A percentile compares a stretch with the other conserved stretches of the same genome.
Evolutionary conservation across 1,139 yeast species (phyloP).

Genomic region (Kodamaea alishanica): DNA sequence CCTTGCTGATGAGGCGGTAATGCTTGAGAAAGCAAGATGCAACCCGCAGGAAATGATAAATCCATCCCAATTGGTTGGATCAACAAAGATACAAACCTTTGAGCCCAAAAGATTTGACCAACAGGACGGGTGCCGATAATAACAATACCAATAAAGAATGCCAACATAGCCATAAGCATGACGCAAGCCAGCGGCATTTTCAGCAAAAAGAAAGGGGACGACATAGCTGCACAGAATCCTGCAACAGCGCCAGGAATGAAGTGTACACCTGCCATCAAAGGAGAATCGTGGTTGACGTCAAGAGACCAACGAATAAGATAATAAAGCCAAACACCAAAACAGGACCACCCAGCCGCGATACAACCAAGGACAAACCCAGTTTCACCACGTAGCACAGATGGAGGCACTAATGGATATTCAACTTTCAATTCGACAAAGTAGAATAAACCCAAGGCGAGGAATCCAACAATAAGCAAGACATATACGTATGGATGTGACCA

Average conservation of each 20-base stretch:
- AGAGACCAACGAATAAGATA: slow-evolving; percentile 39
- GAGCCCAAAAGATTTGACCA: slow-evolving; percentile 51
- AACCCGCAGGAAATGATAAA: slow-evolving; percentile 61
- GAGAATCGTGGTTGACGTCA: slow-evolving; percentile 27
- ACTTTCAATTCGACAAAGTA: slow-evolving; percentile 32
- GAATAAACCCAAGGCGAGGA: slow-evolving; percentile 33
- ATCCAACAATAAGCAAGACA: slow-evolving; percentile 47
- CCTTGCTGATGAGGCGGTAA: slow-evolving; percentile 59
- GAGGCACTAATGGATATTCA: slow-evolving; percentile 46
- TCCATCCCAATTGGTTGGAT: slow-evolving; percentile 61
- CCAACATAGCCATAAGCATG: slow-evolving; percentile 43
- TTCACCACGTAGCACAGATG: slow-evolving; percentile 36
- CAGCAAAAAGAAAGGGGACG: slow-evolving; percentile 37
- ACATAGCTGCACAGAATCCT: slow-evolving; percentile 46
- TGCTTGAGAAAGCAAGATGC: slow-evolving; percentile 47
- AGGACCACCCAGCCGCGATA: slow-evolving; percentile 56
- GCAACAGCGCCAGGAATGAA: slow-evolving; percentile 36
- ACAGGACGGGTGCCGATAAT: slow-evolving; percentile 45
- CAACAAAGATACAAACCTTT: slow-evolving; percentile 45
- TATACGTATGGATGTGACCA: slow-evolving; percentile 52
- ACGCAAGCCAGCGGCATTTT: slow-evolving; percentile 39
- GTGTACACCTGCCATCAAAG: slow-evolving; percentile 38
- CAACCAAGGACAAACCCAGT: slow-evolving; percentile 46
- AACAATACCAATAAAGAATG: slow-evolving; percentile 39
- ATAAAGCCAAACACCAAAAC: slow-evolving; percentile 57